Percentiles rank a stretch among this genome's conserved stretches.
Conservation (phyloP, 106 monocot genomes). For the Hemerocallis citrina region DNA sequence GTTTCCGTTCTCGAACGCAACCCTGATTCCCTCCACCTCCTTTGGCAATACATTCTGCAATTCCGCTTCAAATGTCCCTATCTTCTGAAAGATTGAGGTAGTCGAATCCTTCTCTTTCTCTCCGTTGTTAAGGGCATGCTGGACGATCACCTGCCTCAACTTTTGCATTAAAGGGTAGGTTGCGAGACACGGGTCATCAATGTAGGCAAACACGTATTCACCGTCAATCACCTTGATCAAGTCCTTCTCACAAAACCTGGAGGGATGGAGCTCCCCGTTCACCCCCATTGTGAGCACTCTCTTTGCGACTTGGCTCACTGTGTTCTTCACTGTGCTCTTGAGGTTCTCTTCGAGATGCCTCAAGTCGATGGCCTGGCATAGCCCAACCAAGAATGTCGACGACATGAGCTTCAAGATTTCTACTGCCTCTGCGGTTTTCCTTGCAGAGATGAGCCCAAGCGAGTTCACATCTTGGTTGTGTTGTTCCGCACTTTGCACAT, state of each 20-base stretch:
- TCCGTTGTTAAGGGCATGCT: slow-evolving; percentile 52
- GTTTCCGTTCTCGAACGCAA: slow-evolving; percentile 28
- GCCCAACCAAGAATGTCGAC: slow-evolving; percentile 72
- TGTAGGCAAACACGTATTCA: slow-evolving; percentile 72
- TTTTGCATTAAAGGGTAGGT: slow-evolving; percentile 59
- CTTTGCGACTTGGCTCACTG: slow-evolving; percentile 62
- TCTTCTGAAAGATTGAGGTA: slow-evolving; percentile 58
- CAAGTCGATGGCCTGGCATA: slow-evolving; percentile 89
- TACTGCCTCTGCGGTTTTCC: slow-evolving; percentile 90
- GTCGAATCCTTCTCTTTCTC: slow-evolving; percentile 35
- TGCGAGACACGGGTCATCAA: slow-evolving; percentile 63
- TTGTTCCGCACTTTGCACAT: slow-evolving; percentile 97
- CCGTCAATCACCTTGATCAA: slow-evolving; percentile 65
- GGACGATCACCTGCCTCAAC: slow-evolving; percentile 52
- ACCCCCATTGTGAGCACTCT: slow-evolving; percentile 51
- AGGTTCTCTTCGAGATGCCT: slow-evolving; percentile 92
- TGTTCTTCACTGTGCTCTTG: slow-evolving; percentile 62
- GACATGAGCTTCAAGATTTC: slow-evolving; percentile 92
- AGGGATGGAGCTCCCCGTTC: slow-evolving; percentile 69
- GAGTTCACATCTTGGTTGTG: slow-evolving; percentile 99
- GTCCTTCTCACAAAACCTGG: slow-evolving; percentile 94
- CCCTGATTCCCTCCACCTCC: slow-evolving; percentile 46
- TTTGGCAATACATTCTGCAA: slow-evolving; percentile 36
- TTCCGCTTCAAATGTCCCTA: slow-evolving; percentile 42
- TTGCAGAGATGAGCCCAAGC: slow-evolving; percentile 80